Conservation (phyloP, 2,329 filamentous ascomycete species). For the Talaromyces marneffei region DNA sequence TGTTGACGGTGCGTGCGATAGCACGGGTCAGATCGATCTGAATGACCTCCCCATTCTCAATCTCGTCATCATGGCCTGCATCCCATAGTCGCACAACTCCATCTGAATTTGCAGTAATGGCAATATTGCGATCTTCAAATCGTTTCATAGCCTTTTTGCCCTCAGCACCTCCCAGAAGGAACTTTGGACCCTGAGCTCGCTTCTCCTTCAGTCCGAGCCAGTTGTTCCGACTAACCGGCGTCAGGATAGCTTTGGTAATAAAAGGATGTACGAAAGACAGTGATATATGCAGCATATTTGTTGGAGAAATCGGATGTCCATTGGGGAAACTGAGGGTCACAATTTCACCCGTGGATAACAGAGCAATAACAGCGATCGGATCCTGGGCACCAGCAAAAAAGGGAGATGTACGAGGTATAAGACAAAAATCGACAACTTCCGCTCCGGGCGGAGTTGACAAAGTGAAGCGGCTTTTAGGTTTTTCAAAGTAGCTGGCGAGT, state of each 20-base stretch:
- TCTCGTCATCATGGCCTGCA: constrained; percentile 81
- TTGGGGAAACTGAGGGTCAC: constrained; percentile 88
- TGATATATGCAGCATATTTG: constrained; percentile 85
- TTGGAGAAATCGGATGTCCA: constrained; percentile 83
- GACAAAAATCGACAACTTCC: constrained; percentile 71
- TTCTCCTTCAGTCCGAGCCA: constrained; percentile 92
- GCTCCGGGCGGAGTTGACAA: constrained; percentile 72
- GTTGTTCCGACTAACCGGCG: constrained; percentile 66
- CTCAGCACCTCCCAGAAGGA: constrained; percentile 74
- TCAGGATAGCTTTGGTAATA: constrained; percentile 65
- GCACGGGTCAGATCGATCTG: constrained; percentile 84
- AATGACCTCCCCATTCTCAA: constrained; percentile 75
- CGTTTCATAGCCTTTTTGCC: constrained; percentile 63
- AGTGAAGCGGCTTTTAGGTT: constrained; percentile 63
- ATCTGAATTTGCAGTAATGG: constrained; percentile 84
- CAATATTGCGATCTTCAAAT: constrained; percentile 75
- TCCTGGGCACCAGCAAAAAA: constrained; percentile 86
- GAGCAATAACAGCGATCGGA: constrained; percentile 73
- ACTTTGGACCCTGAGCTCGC: constrained; percentile 67
- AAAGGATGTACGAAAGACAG: constrained; percentile 88
- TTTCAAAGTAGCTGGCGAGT: constrained; percentile 70
- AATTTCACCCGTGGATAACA: constrained; percentile 81
- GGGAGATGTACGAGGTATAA: constrained; percentile 75
- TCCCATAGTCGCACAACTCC: constrained; percentile 92
- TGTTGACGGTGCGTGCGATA: constrained; percentile 68